Evolutionary conservation across 345 rosid genomes (phyloP).

Genomic region (Chamaenerion angustifolium): DNA sequence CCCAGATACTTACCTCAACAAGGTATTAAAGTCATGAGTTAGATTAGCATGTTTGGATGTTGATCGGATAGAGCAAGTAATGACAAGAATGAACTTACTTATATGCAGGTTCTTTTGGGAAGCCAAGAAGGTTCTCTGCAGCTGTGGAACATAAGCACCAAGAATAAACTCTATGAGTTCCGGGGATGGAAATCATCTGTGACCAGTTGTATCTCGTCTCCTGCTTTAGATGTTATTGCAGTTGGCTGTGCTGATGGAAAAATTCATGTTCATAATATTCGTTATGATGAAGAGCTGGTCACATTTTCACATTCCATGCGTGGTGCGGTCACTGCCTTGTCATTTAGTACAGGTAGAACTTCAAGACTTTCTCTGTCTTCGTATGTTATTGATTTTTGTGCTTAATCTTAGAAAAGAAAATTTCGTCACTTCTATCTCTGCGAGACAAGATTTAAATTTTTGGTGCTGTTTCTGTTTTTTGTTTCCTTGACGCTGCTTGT

Average conservation of each 20-base stretch:
- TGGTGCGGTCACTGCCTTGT: conserved; percentile 73
- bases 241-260: conserved; percentile 91
- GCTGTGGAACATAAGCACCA: conserved; percentile 92
- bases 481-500: background rate
- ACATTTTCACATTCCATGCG: conserved; percentile 64
- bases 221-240: conserved; percentile 88
- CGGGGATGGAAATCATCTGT: conserved; percentile 73
- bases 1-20: conserved; percentile 88
- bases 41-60: background rate
- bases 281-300: conserved; percentile 58
- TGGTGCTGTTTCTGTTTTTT: background rate
- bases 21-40: conserved; percentile 26
- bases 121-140: conserved; percentile 80
- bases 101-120: conserved; percentile 60
- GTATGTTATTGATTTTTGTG: conserved; percentile 1
- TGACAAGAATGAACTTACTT: background rate
- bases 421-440: too few species aligned
- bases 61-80: background rate
- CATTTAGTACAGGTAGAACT: conserved; percentile 64
- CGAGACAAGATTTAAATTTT: background rate
- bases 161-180: conserved; percentile 65
- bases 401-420: background rate
- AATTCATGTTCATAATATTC: conserved; percentile 77
- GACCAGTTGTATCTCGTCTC: conserved; percentile 73
- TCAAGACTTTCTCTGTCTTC: background rate